Evolutionary conservation across 345 rosid genomes (phyloP).

Genomic region (Lagerstroemia speciosa): DNA sequence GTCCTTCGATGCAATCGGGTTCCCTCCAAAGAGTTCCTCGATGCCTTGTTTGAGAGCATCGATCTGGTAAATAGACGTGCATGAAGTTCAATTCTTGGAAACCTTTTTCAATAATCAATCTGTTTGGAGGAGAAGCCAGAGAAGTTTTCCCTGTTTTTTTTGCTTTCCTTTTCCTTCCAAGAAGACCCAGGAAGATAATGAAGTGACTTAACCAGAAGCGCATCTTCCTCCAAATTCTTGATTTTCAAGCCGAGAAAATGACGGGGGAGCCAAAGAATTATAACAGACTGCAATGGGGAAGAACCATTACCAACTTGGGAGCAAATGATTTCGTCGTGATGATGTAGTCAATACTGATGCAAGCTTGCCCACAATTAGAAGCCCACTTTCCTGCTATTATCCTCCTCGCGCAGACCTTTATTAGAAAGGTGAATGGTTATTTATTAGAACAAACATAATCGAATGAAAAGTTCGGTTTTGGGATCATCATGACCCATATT

Average conservation of each 20-base stretch:
- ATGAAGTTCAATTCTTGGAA: neutral
- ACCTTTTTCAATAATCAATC: neutral
- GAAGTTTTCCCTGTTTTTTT: neutral
- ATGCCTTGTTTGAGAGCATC: slow-evolving; percentile 24
- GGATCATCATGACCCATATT: neutral
- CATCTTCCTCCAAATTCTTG: neutral
- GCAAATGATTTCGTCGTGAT: slow-evolving; percentile 41
- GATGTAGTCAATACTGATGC: slow-evolving; percentile 42
- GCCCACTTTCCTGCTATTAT: slow-evolving; percentile 48
- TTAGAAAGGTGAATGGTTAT: neutral
- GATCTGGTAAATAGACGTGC: slow-evolving; percentile 15
- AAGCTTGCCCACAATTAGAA: slow-evolving; percentile 41
- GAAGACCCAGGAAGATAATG: neutral
- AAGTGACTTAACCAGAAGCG: neutral
- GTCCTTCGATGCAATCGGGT: slow-evolving; percentile 37
- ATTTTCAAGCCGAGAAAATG: neutral
- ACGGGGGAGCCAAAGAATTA: neutral
- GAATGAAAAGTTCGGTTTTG: neutral
- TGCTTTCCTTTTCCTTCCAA: neutral
- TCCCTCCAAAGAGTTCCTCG: slow-evolving; percentile 33
- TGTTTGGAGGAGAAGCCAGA: neutral
- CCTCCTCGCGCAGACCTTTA: slow-evolving; percentile 40
- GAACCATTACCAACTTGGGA: slow-evolving; percentile 30
- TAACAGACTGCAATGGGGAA: neutral
- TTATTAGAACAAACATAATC: neutral